phyloP scores from a whole-genome alignment of 179 eudicot genomes.

The Heliamphora pulchella region DNA sequence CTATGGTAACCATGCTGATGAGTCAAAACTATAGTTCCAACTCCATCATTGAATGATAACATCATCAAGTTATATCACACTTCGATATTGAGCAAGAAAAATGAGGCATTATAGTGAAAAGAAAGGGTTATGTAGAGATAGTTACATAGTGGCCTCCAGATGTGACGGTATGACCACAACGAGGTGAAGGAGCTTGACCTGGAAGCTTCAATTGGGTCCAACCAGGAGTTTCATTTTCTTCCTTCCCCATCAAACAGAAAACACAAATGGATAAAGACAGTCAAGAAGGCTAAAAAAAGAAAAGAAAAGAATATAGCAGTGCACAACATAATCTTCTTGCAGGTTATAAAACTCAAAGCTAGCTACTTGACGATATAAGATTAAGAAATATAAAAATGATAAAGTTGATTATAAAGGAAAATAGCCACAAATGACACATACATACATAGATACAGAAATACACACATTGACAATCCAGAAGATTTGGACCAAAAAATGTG shows the following conservation, averaged over 20 bases:
- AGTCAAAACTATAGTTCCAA: background rate
- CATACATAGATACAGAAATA: background rate
- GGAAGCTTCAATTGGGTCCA: conserved; percentile 99
- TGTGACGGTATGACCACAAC: conserved; percentile 91
- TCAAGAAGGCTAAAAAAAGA: background rate
- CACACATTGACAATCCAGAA: background rate
- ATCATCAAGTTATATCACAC: background rate
- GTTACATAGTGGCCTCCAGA: conserved; percentile 91
- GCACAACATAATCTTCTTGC: background rate
- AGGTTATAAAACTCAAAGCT: background rate
- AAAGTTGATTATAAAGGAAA: background rate
- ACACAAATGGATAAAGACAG: conserved; percentile 5
- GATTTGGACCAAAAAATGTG: background rate
- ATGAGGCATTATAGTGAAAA: background rate
- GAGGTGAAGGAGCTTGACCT: conserved; percentile 90
- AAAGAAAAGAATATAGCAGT: background rate
- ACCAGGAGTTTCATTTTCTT: conserved; percentile 95
- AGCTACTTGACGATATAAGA: conserved; percentile 7
- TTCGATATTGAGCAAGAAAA: background rate
- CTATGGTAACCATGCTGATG: background rate
- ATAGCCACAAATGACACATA: background rate
- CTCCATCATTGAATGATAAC: conserved; percentile 6
- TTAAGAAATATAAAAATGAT: conserved; percentile 1
- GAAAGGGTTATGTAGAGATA: conserved; percentile 13
- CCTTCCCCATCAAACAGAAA: conserved; percentile 60